These are phyloP conservation scores for Suhomyces taliae DNA, from an alignment of 1,139 yeast genomes.

Conservation along the genomic window DNA sequence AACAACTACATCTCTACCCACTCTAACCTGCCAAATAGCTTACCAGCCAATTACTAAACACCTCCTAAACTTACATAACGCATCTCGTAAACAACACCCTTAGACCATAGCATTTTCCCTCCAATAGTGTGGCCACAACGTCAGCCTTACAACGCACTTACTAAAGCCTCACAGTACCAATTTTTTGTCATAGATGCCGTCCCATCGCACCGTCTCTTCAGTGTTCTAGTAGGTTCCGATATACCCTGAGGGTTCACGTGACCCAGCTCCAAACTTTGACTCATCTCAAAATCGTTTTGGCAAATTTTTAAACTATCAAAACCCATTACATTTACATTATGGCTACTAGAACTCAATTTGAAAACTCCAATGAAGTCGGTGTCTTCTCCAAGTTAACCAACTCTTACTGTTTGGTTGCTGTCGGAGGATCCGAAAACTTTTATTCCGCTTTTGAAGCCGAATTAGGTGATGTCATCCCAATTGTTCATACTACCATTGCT, in stretches of 20 bases:
- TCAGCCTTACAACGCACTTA: neutral
- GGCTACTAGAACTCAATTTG: constrained; percentile 70
- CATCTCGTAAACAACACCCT: too few species aligned
- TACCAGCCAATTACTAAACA: too few species aligned
- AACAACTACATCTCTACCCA: too few species aligned
- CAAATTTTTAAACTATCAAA: constrained; percentile 6
- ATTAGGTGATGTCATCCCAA: constrained; percentile 93
- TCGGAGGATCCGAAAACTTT: constrained; percentile 97
- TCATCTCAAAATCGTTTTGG: constrained; percentile 8
- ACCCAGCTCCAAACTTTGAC: constrained; percentile 3
- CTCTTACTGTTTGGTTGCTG: constrained; percentile 93
- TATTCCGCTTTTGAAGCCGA: constrained; percentile 98
- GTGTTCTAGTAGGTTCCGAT: neutral
- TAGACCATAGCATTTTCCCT: neutral
- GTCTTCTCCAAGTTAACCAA: constrained; percentile 96
- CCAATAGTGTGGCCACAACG: neutral
- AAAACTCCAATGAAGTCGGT: constrained; percentile 97
- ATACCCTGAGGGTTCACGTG: neutral
- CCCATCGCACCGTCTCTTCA: too few species aligned
- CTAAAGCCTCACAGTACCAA: neutral
- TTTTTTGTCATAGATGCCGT: too few species aligned
- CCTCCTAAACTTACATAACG: too few species aligned
- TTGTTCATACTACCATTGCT: constrained; percentile 95
- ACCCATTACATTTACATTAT: constrained; percentile 17
- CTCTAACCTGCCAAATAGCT: too few species aligned